A percentile compares a stretch with the other conserved stretches of the same genome.
Evolutionary conservation across 2,329 filamentous ascomycete genomes (phyloP).

Genomic region (Cladosporium austrohemisphaericum): DNA sequence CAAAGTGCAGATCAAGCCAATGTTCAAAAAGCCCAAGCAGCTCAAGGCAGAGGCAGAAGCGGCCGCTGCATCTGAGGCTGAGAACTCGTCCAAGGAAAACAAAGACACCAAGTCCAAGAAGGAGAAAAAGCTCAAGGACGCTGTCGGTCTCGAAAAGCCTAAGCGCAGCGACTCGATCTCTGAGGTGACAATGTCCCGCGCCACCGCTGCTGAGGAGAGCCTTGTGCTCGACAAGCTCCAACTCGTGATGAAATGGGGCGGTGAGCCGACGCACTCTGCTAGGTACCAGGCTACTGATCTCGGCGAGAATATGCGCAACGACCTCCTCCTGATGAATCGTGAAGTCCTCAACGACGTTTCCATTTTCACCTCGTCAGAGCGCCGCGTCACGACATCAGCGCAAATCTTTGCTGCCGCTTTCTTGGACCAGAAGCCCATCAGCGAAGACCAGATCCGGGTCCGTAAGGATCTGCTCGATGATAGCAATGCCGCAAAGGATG

Average conservation of each 20-base stretch:
- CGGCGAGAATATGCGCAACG: slow-evolving; percentile 92
- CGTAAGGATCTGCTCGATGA: slow-evolving; percentile 95
- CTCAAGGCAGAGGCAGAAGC: slow-evolving; percentile 29
- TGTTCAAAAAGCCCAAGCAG: slow-evolving; percentile 83
- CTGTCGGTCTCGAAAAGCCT: slow-evolving; percentile 20
- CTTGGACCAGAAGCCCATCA: slow-evolving; percentile 78
- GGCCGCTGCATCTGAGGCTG: slow-evolving; percentile 50
- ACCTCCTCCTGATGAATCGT: slow-evolving; percentile 86
- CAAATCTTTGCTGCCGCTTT: slow-evolving; percentile 95
- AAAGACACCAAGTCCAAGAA: slow-evolving; percentile 40
- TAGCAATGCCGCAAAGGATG: slow-evolving; percentile 96
- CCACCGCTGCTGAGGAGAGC: slow-evolving; percentile 88
- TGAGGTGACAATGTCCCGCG: slow-evolving; percentile 86
- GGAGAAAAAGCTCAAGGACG: slow-evolving; percentile 17
- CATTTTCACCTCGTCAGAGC: slow-evolving; percentile 92
- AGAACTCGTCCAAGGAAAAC: slow-evolving; percentile 44
- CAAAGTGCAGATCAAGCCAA: slow-evolving; percentile 98
- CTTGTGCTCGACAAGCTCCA: slow-evolving; percentile 93
- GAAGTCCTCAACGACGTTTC: slow-evolving; percentile 89
- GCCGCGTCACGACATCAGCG: slow-evolving; percentile 89
- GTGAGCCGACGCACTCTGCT: slow-evolving; percentile 94
- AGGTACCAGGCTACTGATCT: slow-evolving; percentile 94
- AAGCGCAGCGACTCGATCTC: slow-evolving; percentile 77
- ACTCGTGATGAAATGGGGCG: slow-evolving; percentile 98
- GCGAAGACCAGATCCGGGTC: slow-evolving; percentile 80